Conservation (phyloP, 2,329 filamentous ascomycete genomes). For the Dissoconium aciculare region DNA sequence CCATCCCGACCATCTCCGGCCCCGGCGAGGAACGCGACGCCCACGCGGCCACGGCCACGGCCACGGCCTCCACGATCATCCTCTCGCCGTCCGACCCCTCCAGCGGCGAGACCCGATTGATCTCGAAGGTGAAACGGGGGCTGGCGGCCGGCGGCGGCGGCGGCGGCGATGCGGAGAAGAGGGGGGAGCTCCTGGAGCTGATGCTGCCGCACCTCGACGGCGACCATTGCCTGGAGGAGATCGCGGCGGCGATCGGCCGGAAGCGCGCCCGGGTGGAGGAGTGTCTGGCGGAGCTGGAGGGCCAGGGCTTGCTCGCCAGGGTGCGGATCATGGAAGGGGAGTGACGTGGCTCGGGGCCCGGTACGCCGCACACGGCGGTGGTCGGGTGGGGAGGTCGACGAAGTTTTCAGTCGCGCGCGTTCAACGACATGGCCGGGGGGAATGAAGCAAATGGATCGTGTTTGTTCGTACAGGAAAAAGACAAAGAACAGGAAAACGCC, state of each 20-base stretch:
- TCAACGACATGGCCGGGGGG: too few species aligned
- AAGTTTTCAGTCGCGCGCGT: too few species aligned
- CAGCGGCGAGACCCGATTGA: conserved; percentile 7
- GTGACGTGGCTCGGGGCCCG: too few species aligned
- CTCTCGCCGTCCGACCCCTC: conserved; percentile 10
- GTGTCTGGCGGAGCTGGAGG: conserved; percentile 49
- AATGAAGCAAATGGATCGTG: too few species aligned
- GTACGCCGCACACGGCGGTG: too few species aligned
- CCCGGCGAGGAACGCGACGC: neutral
- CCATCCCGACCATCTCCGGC: neutral
- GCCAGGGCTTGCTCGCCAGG: conserved; percentile 42
- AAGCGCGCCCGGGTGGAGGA: conserved; percentile 54
- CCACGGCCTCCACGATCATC: conserved; percentile 9
- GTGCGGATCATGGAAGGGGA: conserved; percentile 18
- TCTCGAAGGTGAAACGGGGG: conserved; percentile 7
- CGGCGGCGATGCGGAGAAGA: conserved; percentile 38
- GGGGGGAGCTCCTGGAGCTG: conserved; percentile 53
- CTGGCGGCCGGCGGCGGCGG: too few species aligned
- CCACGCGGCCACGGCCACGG: conserved; percentile 2
- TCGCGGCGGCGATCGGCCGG: conserved; percentile 70
- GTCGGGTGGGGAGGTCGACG: too few species aligned
- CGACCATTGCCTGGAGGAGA: conserved; percentile 66
- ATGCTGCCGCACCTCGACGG: conserved; percentile 84
- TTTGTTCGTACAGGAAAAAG: too few species aligned
- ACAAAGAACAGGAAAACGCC: too few species aligned